Percentiles rank a stretch among this genome's conserved stretches.
These are phyloP conservation scores for Venturia nashicola DNA, from an alignment of 2,329 filamentous ascomycete genomes.

Conservation along the genomic window DNA sequence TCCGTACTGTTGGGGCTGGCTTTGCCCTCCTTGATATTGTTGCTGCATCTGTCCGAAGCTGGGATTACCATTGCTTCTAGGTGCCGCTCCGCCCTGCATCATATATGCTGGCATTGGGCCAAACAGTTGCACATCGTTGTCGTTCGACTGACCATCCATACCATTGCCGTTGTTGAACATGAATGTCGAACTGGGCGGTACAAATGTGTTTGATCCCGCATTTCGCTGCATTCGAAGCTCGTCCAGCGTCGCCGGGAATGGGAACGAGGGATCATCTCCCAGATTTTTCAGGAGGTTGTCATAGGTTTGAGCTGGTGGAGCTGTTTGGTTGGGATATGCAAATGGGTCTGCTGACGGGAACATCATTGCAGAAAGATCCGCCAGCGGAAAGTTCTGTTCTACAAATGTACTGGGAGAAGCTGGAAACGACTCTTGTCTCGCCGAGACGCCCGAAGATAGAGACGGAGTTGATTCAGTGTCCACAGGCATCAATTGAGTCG, in stretches of 20 bases:
- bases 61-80: conserved; percentile 13
- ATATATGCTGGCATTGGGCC: conserved; percentile 61
- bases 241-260: conserved; percentile 4
- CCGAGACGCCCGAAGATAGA: conserved; percentile 1
- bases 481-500: background rate
- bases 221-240: background rate
- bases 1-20: conserved; percentile 19
- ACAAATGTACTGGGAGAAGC: conserved; percentile 18
- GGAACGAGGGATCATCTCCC: conserved; percentile 14
- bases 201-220: background rate
- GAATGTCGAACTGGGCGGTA: conserved; percentile 11
- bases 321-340: conserved; percentile 58
- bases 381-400: conserved; percentile 29
- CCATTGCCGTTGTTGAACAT: conserved; percentile 5
- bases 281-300: conserved; percentile 38
- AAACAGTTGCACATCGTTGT: conserved; percentile 59
- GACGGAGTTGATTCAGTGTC: background rate
- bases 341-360: conserved; percentile 69
- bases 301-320: conserved; percentile 32
- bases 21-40: conserved; percentile 7
- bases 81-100: conserved; percentile 37
- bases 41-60: conserved; percentile 14
- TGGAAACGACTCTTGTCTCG: conserved; percentile 11
- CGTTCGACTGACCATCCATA: conserved; percentile 12
- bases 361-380: conserved; percentile 67